Conservation (phyloP, 257 asterid species). For the Solanum chiquidenum region DNA sequence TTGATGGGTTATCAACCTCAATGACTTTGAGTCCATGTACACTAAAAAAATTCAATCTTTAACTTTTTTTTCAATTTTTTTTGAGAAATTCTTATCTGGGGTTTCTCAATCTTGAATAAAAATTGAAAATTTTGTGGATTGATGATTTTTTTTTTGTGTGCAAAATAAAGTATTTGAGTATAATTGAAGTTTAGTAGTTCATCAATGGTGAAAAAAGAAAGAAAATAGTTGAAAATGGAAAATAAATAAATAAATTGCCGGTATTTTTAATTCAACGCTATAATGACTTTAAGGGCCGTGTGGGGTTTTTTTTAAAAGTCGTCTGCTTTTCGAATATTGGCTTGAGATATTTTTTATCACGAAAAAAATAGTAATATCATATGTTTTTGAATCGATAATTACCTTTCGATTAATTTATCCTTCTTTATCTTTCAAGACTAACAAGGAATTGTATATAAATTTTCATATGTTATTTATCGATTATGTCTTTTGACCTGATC, state of each 20-base stretch:
- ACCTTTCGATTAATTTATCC: too few relatives aligned
- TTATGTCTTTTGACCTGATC: fast-evolving
- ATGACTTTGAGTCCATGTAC: conserved; percentile 66
- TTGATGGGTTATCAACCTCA: conserved; percentile 80
- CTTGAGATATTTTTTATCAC: not conserved
- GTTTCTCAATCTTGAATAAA: not conserved
- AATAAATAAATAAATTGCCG: not conserved
- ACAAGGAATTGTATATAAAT: not conserved
- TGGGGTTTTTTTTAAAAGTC: not conserved
- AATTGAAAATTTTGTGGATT: not conserved
- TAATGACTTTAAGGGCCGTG: not conserved
- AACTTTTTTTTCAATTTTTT: not conserved
- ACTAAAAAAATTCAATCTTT: not conserved
- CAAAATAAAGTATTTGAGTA: not conserved
- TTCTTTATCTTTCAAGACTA: not conserved
- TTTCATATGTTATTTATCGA: not conserved
- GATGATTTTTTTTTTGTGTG: not conserved
- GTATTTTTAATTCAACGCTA: not conserved
- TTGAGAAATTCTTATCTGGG: not conserved
- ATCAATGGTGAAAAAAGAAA: not conserved
- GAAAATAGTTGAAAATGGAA: not conserved
- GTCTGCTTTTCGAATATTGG: not conserved
- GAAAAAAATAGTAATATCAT: too few relatives aligned
- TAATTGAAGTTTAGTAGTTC: not conserved
- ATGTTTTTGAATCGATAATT: not conserved